Base-by-base conservation (phyloP, 2,329 filamentous ascomycete genomes). In the Fusarium paranaense region DNA sequence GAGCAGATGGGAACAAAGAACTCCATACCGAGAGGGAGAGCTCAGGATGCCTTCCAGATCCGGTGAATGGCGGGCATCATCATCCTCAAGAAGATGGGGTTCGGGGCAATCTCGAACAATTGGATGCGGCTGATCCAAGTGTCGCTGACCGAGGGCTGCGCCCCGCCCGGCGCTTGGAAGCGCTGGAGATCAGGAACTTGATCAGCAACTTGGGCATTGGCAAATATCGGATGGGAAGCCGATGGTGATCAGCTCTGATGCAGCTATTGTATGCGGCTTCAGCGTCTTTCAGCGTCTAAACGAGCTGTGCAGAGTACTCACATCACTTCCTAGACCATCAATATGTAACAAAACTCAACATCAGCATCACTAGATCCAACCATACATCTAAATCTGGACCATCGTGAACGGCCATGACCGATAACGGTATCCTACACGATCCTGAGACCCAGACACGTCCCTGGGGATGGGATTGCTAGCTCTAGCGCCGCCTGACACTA, bases 161-260 rank as follows among this genome's bases (percentile, higher is more conserved):
- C 64, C 64, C 64, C 32, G 27, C 62, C 42, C 47, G 63, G 71
- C 52, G 64, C 71, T 69, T 72, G 50, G n/a, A 56, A 33, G 59
- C 30, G 20, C 30, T 57, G 52, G 62, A 64, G 38, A 74, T 74
- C 72, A 74, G 68, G 71, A 74, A 74, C 33, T 74, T 74, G 64
- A 74, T 74, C 72, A 74, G 72, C 45, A 69, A 74, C 61, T 74
- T 74, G 59, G 42, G 59, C 62, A 74, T 74, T 74, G 37, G 71
- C 71, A 65, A 62, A 65, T 72, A 61, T 38, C 45, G 57, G 62
- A 58, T 40, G 56, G 60, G 60, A 50, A 58, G 37, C 62, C 35
- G 47, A 56, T 52, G 47, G 50, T 52, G 33, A 61, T 66, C 71
- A 72, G 60, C 50, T 62, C 58, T 60, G 33, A 16, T 35, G 30